These are phyloP conservation scores for Tinospora cordifolia DNA, from an alignment of 164 flowering plant genomes.

Conservation along the genomic window DNA sequence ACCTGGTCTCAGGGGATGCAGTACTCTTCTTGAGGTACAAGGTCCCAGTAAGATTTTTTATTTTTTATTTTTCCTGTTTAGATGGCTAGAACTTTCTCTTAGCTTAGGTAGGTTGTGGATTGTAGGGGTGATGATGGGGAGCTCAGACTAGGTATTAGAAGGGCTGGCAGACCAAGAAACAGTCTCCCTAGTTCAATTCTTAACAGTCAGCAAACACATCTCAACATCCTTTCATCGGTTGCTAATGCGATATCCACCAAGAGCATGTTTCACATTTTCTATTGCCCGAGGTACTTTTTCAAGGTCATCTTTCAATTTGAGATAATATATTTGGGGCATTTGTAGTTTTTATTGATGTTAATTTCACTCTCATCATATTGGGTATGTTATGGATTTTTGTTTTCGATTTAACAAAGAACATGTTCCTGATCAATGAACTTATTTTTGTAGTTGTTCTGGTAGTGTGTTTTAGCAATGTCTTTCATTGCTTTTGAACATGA, in stretches of 20 bases:
- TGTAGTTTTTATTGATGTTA: background rate
- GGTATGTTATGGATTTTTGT: background rate
- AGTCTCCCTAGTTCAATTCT: constrained; percentile 55
- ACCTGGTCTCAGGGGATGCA: constrained; percentile 56
- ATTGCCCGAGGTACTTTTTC: constrained; percentile 76
- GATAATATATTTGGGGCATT: background rate
- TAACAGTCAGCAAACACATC: constrained; percentile 40
- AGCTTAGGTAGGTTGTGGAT: background rate
- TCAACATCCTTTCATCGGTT: constrained; percentile 49
- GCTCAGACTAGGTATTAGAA: constrained; percentile 76
- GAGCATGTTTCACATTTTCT: constrained; percentile 61
- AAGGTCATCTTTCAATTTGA: background rate
- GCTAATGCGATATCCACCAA: constrained; percentile 69
- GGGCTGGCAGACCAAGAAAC: constrained; percentile 66
- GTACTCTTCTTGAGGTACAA: constrained; percentile 30
- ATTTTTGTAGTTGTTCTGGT: background rate
- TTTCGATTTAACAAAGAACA: background rate
- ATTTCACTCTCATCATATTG: background rate
- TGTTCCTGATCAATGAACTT: background rate
- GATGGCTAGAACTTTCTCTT: background rate
- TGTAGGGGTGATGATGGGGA: constrained; percentile 84
- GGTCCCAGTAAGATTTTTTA: background rate
- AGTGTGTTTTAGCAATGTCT: background rate
- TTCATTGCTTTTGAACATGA: no score
- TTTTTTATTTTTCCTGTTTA: constrained; percentile 7